A percentile compares a stretch with the other conserved stretches of the same genome.
Evolutionary conservation across 495 filamentous ascomycete genomes (phyloP).

Genomic region (Hypoxylon lienhwacheense): DNA sequence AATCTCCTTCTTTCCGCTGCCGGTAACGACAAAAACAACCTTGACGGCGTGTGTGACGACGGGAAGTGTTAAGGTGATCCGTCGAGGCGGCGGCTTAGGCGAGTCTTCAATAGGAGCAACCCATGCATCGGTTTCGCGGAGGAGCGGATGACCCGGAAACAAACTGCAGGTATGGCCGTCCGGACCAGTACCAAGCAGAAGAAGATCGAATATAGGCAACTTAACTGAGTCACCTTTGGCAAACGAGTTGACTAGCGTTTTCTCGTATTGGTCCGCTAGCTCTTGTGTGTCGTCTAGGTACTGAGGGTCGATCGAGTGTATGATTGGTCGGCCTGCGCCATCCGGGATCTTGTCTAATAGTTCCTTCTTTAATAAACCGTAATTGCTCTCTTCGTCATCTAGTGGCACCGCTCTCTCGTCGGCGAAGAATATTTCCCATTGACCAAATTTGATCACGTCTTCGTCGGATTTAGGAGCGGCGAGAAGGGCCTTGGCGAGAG

Average conservation of each 20-base stretch:
- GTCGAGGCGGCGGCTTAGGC: slow-evolving; percentile 87
- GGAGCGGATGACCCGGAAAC: slow-evolving; percentile 84
- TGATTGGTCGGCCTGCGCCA: slow-evolving; percentile 62
- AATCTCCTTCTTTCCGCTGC: slow-evolving; percentile 84
- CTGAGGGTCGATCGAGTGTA: slow-evolving; percentile 74
- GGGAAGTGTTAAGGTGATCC: slow-evolving; percentile 89
- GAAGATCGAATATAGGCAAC: slow-evolving; percentile 89
- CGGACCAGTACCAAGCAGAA: slow-evolving; percentile 89
- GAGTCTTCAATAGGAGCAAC: slow-evolving; percentile 87
- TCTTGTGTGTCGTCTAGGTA: slow-evolving; percentile 83
- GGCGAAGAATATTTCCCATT: slow-evolving; percentile 98
- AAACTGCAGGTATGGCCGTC: slow-evolving; percentile 97
- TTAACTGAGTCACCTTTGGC: slow-evolving; percentile 84
- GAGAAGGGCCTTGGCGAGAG: slow-evolving; percentile 78
- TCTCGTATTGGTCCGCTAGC: slow-evolving; percentile 90
- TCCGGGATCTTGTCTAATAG: slow-evolving; percentile 83
- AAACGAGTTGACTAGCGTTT: slow-evolving; percentile 79
- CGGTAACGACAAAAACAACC: slow-evolving; percentile 90
- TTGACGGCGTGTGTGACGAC: slow-evolving; percentile 81
- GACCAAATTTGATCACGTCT: slow-evolving; percentile 71
- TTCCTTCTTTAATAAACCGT: slow-evolving; percentile 81
- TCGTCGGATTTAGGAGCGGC: slow-evolving; percentile 59
- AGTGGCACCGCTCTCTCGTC: slow-evolving; percentile 95
- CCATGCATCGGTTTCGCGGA: slow-evolving; percentile 90
- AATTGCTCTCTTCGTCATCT: slow-evolving; percentile 91